Base-by-base conservation (phyloP, 208 protist species). In the Novymonas esmeraldas region DNA sequence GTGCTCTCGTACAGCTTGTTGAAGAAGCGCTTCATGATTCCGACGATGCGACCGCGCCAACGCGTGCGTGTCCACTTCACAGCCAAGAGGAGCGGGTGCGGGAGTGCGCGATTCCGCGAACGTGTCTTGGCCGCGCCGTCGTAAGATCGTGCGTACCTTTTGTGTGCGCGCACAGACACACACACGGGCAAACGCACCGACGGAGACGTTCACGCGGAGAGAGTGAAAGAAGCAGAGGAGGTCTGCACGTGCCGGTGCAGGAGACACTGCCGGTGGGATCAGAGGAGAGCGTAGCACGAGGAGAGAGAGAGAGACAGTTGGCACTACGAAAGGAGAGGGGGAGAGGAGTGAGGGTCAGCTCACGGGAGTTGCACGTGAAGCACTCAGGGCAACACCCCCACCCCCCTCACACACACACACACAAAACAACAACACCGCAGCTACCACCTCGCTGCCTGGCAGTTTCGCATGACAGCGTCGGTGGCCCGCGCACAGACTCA, bases 21-120 rank as follows among this genome's bases (percentile, higher is more conserved):
- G 78, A 95, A 93, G 61, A 92, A 70, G n/a, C 87, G 82, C 71
- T 92, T 89, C 86, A 95, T 93, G 16, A 11, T 24, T 13, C 22
- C 26, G 56, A 44, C 36, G 41, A 20, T 34, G 2, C 16, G 20
- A 33, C 3, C 16, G 18, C 44, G 6, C 34, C 42, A 42, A n/a
- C 7, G 2, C 18, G 9, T 41, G 51, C 31, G 31, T 9, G 6
- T 13, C 26, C 14, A 0, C 18, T 11, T n/a, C n/a, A n/a, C n/a
- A n/a, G n/a, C n/a, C n/a, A n/a, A n/a, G n/a, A n/a, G n/a, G n/a
- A n/a, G n/a, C n/a, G n/a, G n/a, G n/a, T n/a, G n/a, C n/a, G n/a
- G n/a, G n/a, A n/a, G n/a, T n/a, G n/a, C n/a, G n/a, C n/a, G n/a
- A n/a, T n/a, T n/a, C n/a, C n/a, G n/a, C n/a, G n/a, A n/a, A n/a